Percentiles rank a stretch among this genome's conserved stretches.
phyloP scores from a whole-genome alignment of 2,329 filamentous ascomycete species.

The Plectosphaerella sp. region DNA sequence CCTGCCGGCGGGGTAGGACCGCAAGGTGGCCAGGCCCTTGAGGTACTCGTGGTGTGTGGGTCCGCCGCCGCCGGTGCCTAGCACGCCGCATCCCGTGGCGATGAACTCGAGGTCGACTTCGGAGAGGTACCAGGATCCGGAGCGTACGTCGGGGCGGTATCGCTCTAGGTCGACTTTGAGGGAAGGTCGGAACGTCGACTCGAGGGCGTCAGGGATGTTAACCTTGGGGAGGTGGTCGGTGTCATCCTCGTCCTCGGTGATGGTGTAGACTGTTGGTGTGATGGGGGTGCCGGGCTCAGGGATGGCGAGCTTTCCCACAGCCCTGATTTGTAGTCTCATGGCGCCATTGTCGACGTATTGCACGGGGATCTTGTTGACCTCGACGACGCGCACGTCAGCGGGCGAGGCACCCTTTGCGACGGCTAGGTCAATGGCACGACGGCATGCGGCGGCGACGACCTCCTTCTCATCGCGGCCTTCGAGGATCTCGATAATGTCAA shows the following conservation, averaged over 20 bases:
- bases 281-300: slow-evolving; percentile 14
- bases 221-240: slow-evolving; percentile 20
- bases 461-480: slow-evolving; percentile 30
- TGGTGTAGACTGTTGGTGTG: not conserved
- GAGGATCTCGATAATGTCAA: slow-evolving; percentile 47
- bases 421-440: slow-evolving; percentile 37
- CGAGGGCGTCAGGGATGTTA: slow-evolving; percentile 20
- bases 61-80: slow-evolving; percentile 32
- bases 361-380: slow-evolving; percentile 37
- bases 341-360: slow-evolving; percentile 29
- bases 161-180: slow-evolving; percentile 21
- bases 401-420: slow-evolving; percentile 39
- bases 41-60: slow-evolving; percentile 38
- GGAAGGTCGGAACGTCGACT: slow-evolving; percentile 24
- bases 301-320: slow-evolving; percentile 26
- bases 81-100: slow-evolving; percentile 27
- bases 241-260: not conserved
- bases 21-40: slow-evolving; percentile 31
- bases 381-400: slow-evolving; percentile 36
- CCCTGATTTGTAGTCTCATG: slow-evolving; percentile 26
- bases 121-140: slow-evolving; percentile 28
- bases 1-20: slow-evolving; percentile 23
- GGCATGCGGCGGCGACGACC: slow-evolving; percentile 32
- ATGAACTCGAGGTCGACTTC: slow-evolving; percentile 30
- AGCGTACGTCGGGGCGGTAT: slow-evolving; percentile 24